Base-by-base conservation (phyloP, 2,329 filamentous ascomycete genomes). In the Chrysoporthe austroafricana region DNA sequence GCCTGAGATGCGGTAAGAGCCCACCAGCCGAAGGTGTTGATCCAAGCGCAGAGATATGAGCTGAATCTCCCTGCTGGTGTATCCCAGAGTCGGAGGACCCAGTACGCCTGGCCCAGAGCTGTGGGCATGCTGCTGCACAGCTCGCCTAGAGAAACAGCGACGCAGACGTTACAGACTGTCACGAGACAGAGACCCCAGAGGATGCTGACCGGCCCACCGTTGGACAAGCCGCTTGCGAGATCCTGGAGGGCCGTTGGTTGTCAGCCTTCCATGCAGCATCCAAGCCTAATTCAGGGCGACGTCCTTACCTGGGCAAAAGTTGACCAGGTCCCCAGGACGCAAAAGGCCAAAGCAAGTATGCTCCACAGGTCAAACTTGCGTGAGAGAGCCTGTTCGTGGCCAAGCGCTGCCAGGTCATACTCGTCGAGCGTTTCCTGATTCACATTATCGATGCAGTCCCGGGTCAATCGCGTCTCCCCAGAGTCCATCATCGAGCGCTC, bases 21-120 rank as follows among this genome's bases (percentile, higher is more conserved):
- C 80, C 84, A 86, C 86, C 86, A 88, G 14, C 85, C 86, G 67
- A 87, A 87, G 0, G 82, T 86, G 74, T 88, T 88, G 72, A 87
- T 85, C 84, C 85, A 88, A 2, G 85, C 86, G 70, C 84, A 86
- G 76, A 88, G 80, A 72, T 88, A 88, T 1, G 83, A 85, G 4
- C 76, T 72, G 69, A 86, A 85, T 1, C 85, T 80, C 1, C 85
- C 86, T 0, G 16, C 73, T 72, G 66, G 63, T 32, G 59, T 21
- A 34, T 66, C 66, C 63, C 57, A 66, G 14, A 85, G 75, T 11
- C 79, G 77, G 68, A 81, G 79, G 1, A 84, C 80, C 85, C 86
- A 89, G 74, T 85, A 88, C 0, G 85, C 86, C 75, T 89, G 86
- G 0, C 86, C 86, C 2, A 88, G 77, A 0, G 86, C 86, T 0